Evolutionary conservation across 1,284 basidiomycete genomes (phyloP).

Genomic region (Austropuccinia psidii): DNA sequence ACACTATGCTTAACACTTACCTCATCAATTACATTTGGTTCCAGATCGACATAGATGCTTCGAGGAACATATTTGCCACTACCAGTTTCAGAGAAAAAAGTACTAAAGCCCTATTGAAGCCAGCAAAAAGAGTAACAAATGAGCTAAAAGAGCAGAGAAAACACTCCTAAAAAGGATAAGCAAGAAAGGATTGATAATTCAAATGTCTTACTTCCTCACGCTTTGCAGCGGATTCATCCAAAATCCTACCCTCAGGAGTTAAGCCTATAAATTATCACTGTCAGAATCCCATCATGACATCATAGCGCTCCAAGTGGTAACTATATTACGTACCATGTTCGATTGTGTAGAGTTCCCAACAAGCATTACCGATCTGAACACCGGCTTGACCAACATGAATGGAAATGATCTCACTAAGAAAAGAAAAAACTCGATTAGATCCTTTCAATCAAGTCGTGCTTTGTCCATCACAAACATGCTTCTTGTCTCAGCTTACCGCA

Average conservation of each 20-base stretch:
- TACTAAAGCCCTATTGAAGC: constrained; percentile 83
- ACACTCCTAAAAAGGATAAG: constrained; percentile 55
- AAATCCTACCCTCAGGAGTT: constrained; percentile 47
- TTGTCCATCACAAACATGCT: not conserved
- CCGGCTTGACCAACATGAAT: constrained; percentile 90
- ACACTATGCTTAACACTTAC: not conserved
- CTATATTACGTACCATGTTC: constrained; percentile 90
- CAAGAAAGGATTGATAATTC: not conserved
- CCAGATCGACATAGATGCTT: constrained; percentile 89
- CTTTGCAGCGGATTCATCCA: constrained; percentile 45
- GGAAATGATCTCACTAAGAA: constrained; percentile 64
- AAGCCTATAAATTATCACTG: not conserved
- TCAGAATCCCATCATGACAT: not conserved
- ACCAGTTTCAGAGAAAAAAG: constrained; percentile 57
- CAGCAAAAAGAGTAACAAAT: constrained; percentile 59
- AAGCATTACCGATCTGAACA: constrained; percentile 94
- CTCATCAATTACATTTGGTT: constrained; percentile 92
- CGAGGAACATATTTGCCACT: constrained; percentile 91
- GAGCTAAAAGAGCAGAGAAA: constrained; percentile 66
- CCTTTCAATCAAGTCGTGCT: too few species aligned
- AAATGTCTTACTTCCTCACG: constrained; percentile 42
- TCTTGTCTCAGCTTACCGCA: not conserved
- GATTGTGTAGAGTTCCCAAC: constrained; percentile 76
- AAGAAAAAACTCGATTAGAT: too few species aligned
- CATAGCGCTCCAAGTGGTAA: constrained; percentile 35